phyloP scores from a whole-genome alignment of 352 stramenopile genomes.

The Pythium periplocum region DNA sequence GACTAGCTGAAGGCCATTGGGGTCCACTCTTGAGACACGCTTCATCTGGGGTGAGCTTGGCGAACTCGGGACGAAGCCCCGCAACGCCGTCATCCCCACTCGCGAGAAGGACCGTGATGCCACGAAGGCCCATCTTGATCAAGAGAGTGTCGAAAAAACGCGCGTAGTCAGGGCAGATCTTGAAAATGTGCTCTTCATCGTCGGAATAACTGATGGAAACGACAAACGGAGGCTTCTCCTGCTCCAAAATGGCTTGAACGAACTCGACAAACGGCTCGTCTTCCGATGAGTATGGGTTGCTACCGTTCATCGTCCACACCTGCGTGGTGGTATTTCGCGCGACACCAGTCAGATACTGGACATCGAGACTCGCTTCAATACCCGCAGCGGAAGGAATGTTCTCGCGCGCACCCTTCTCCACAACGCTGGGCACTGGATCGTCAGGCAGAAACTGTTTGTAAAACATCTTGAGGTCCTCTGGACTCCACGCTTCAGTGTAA shows the following conservation, averaged over 20 bases:
- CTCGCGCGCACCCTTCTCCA: slow-evolving; percentile 47
- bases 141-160: slow-evolving; percentile 77
- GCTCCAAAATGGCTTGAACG: slow-evolving; percentile 51
- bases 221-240: slow-evolving; percentile 72
- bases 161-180: slow-evolving; percentile 67
- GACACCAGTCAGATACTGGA: slow-evolving; percentile 89
- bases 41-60: slow-evolving; percentile 41
- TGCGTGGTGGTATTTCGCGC: slow-evolving; percentile 73
- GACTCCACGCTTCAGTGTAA: slow-evolving; percentile 64
- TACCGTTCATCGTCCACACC: slow-evolving; percentile 75
- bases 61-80: slow-evolving; percentile 59
- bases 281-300: slow-evolving; percentile 79
- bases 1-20: slow-evolving; percentile 76
- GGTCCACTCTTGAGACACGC: slow-evolving; percentile 61
- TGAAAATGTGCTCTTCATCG: slow-evolving; percentile 86
- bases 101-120: slow-evolving; percentile 83
- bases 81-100: slow-evolving; percentile 86
- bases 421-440: slow-evolving; percentile 35
- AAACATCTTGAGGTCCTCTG: slow-evolving; percentile 51
- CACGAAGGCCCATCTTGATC: slow-evolving; percentile 86
- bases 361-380: slow-evolving; percentile 83
- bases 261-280: slow-evolving; percentile 88
- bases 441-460: slow-evolving; percentile 44
- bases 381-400: slow-evolving; percentile 33
- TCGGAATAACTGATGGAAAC: slow-evolving; percentile 90